These are phyloP conservation scores for Xylogone sp. DNA, from an alignment of 2,329 filamentous ascomycete genomes.

Conservation along the genomic window DNA sequence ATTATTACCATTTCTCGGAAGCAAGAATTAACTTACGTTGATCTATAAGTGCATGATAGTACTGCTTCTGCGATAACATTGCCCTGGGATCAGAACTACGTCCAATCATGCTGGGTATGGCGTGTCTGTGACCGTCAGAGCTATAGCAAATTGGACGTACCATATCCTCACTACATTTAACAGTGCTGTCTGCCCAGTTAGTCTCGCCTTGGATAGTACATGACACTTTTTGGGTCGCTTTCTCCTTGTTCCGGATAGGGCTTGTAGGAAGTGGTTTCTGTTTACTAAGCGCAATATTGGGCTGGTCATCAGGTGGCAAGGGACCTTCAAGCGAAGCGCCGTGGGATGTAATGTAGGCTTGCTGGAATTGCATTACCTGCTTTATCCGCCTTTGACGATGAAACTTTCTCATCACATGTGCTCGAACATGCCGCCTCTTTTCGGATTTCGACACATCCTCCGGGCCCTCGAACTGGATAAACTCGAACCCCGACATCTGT, in stretches of 20 bases:
- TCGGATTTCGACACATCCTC: background rate
- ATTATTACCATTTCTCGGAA: too few relatives aligned
- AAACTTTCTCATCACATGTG: background rate
- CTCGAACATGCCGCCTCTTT: background rate
- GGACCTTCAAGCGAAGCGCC: background rate
- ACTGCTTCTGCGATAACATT: background rate
- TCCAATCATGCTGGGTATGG: background rate
- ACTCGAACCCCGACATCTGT: background rate
- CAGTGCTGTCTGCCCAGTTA: too few relatives aligned
- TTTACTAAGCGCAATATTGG: background rate
- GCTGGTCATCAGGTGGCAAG: background rate
- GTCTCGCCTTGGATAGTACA: too few relatives aligned
- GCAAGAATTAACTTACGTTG: background rate
- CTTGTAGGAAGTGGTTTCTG: too few relatives aligned
- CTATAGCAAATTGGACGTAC: too few relatives aligned
- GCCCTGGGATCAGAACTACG: background rate
- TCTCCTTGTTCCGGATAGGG: too few relatives aligned
- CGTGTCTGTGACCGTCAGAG: too few relatives aligned
- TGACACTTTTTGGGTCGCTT: too few relatives aligned
- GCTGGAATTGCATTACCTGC: background rate
- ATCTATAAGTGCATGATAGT: background rate
- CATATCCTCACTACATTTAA: too few relatives aligned
- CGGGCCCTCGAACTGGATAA: background rate
- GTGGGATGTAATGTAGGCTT: background rate
- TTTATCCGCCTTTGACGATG: background rate